Conservation (phyloP, 2,329 filamentous ascomycete genomes). For the Bipolaris oryzae region DNA sequence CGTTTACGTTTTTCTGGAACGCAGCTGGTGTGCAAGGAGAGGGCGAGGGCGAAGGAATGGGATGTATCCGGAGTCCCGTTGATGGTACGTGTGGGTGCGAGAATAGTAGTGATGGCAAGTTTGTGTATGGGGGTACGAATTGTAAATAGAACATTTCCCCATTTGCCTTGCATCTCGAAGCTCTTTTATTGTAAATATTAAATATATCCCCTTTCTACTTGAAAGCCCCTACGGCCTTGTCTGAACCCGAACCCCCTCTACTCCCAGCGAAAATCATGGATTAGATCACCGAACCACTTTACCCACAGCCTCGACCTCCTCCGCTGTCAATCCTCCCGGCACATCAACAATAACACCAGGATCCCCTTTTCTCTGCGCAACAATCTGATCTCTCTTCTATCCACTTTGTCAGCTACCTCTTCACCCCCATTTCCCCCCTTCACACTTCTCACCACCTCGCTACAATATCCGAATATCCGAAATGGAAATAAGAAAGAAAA, state of each 20-base stretch:
- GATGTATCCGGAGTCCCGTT: constrained; percentile 36
- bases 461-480: too few species aligned
- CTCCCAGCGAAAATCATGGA: too few species aligned
- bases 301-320: constrained; percentile 50
- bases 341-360: constrained; percentile 55
- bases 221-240: too few species aligned
- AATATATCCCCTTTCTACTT: too few species aligned
- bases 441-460: too few species aligned
- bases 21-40: constrained; percentile 26
- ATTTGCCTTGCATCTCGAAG: too few species aligned
- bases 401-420: constrained; percentile 1
- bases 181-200: too few species aligned
- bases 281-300: neutral
- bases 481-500: too few species aligned
- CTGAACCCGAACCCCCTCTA: too few species aligned
- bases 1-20: constrained; percentile 35
- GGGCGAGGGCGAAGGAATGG: constrained; percentile 28
- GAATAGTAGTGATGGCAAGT: constrained; percentile 34
- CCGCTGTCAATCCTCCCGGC: constrained; percentile 51
- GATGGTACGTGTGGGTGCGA: constrained; percentile 34
- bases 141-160: constrained; percentile 3
- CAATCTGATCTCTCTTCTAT: constrained; percentile 49
- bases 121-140: constrained; percentile 23
- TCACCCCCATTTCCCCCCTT: neutral
- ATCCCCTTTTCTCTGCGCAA: constrained; percentile 48